A percentile compares a stretch with the other conserved stretches of the same genome.
These are phyloP conservation scores for Gloeopeniophorella convolvens DNA, from an alignment of 768 basidiomycete genomes.

Conservation along the genomic window DNA sequence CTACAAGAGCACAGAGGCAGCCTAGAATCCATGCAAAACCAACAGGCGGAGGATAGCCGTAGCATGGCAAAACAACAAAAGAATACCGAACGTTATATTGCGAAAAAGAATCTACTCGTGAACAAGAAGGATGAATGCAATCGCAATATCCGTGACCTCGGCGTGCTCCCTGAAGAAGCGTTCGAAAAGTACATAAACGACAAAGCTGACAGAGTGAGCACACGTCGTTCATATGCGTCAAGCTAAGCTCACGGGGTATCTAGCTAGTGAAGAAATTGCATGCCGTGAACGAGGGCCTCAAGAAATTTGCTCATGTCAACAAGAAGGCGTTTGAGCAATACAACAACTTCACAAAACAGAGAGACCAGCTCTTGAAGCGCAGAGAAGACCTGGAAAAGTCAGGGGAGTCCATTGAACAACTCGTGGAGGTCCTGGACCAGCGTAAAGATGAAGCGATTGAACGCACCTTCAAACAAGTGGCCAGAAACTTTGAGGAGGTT, in stretches of 20 bases:
- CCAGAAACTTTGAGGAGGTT: constrained; percentile 93
- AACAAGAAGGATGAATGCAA: constrained; percentile 91
- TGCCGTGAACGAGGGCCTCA: constrained; percentile 83
- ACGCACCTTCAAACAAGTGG: constrained; percentile 96
- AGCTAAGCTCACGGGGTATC: background rate
- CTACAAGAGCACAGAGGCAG: constrained; percentile 60
- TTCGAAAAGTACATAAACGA: constrained; percentile 91
- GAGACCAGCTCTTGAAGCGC: constrained; percentile 81
- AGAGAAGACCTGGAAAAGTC: constrained; percentile 90
- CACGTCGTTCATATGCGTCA: background rate
- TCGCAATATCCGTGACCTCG: constrained; percentile 91
- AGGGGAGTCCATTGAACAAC: constrained; percentile 82
- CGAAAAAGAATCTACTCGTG: constrained; percentile 82
- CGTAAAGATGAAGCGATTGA: constrained; percentile 99
- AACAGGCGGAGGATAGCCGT: constrained; percentile 83
- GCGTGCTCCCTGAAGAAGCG: constrained; percentile 94
- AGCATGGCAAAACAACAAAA: constrained; percentile 90
- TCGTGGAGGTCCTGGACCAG: constrained; percentile 91
- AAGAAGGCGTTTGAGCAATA: constrained; percentile 99
- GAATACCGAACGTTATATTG: constrained; percentile 88
- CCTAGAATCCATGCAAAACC: constrained; percentile 70
- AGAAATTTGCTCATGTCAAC: constrained; percentile 97
- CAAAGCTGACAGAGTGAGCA: constrained; percentile 76
- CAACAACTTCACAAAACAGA: constrained; percentile 95
- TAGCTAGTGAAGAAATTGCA: constrained; percentile 94